These are phyloP conservation scores for Talaromyces rugulosus DNA, from an alignment of 2,329 filamentous ascomycete species.

Conservation along the genomic window DNA sequence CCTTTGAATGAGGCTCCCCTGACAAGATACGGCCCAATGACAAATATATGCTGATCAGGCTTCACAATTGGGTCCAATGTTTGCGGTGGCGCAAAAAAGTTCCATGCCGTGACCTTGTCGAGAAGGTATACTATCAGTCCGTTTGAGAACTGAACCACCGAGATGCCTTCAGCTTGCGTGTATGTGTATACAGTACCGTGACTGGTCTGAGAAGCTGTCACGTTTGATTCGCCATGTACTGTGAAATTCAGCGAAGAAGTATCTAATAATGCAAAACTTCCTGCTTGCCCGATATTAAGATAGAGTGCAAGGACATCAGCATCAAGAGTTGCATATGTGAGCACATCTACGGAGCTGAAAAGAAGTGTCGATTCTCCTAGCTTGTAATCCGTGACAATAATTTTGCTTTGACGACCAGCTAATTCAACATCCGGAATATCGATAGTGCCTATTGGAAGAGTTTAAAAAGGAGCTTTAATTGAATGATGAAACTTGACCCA, in stretches of 20 bases:
- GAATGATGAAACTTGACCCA: conserved; percentile 27
- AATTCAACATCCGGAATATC: conserved; percentile 44
- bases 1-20: conserved; percentile 34
- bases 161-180: conserved; percentile 44
- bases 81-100: conserved; percentile 52
- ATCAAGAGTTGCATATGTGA: conserved; percentile 41
- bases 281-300: conserved; percentile 45
- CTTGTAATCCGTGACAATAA: conserved; percentile 51
- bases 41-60: conserved; percentile 45
- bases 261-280: conserved; percentile 48
- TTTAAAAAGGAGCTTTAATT: neutral
- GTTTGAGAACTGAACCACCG: conserved; percentile 47
- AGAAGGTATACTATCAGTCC: conserved; percentile 50
- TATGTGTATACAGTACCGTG: conserved; percentile 40
- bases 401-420: conserved; percentile 51
- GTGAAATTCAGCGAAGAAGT: conserved; percentile 32
- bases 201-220: conserved; percentile 27
- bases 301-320: conserved; percentile 48
- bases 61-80: conserved; percentile 43
- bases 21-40: conserved; percentile 44
- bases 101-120: conserved; percentile 52
- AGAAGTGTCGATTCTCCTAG: conserved; percentile 47
- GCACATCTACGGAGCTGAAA: conserved; percentile 50
- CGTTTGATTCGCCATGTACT: conserved; percentile 36
- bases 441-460: conserved; percentile 16